Base-by-base conservation (phyloP, 805 yeast species). In the Brettanomyces bruxellensis region DNA sequence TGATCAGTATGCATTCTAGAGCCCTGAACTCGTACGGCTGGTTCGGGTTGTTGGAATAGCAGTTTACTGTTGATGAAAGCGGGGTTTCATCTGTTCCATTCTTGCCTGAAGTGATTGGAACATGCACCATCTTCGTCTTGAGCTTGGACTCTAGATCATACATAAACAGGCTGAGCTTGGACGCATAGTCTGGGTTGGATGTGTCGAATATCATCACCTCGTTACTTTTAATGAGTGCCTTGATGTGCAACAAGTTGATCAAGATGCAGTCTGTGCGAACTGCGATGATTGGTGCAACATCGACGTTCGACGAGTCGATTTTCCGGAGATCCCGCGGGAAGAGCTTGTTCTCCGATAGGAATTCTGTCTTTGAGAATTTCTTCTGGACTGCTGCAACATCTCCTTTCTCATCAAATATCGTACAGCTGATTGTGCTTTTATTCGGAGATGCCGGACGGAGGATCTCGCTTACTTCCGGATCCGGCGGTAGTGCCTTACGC, bases 271-370 rank as follows among this genome's bases (percentile, higher is more conserved):
- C 76, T 25, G 77, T 73, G 49, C 97, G 74, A 23, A 89, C 88
- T 49, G 90, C 81, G 41, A 93, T 83, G 18, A 88, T 79, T 0
- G 99, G 99, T 3, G 90, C 90, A 22, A 91, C 86, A 62, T 88
- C 95, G 46, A 78, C 74, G 36, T 78, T 68, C 1, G 85, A 71
- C 4, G 81, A 70, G 57, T 91, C 96, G 45, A 90, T 83, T 58
- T 86, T 89, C 30, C 97, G 66, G 51, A 90, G 67, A 62, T 90
- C 97, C 65, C 97, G 70, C 2, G 97, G 95, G 51, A 82, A 87
- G 25, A 90, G 61, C 24, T 81, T 77, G 62, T 88, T 84, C 41
- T 84, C 80, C 46, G 66, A 71, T 8, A 91, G 71, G 49, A 91
- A 75, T 45, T 80, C 81, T 44, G 84, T 73, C 57, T 87, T 78